A percentile compares a stretch with the other conserved stretches of the same genome.
These are phyloP conservation scores for Neonectria ditissima DNA, from an alignment of 2,329 filamentous ascomycete genomes.

Conservation along the genomic window DNA sequence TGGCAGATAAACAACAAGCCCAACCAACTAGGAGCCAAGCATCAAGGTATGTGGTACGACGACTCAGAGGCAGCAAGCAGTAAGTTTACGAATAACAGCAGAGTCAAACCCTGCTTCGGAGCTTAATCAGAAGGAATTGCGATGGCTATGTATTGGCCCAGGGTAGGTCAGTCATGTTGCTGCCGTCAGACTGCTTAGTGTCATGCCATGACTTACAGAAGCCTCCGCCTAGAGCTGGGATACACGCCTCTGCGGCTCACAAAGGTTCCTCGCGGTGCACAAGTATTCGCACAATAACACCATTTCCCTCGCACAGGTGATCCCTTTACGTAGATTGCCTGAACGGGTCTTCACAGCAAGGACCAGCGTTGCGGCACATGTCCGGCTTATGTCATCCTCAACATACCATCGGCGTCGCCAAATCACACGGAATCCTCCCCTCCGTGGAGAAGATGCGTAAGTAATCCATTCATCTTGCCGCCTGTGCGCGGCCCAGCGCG, in stretches of 20 bases:
- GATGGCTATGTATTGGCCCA: neutral
- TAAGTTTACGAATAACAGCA: neutral
- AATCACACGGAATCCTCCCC: neutral
- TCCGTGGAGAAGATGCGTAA: neutral
- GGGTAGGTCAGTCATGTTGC: neutral
- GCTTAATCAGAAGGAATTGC: neutral
- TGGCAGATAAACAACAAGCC: constrained; percentile 13
- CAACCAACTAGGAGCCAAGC: neutral
- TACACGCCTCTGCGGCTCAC: neutral
- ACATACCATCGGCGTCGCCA: neutral
- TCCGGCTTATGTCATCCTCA: neutral
- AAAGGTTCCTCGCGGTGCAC: neutral
- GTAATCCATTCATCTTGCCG: neutral
- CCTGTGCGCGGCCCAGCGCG: constrained; percentile 14
- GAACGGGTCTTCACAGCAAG: neutral
- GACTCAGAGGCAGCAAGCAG: neutral
- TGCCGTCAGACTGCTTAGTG: neutral
- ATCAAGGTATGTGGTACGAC: no score
- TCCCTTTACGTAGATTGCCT: neutral
- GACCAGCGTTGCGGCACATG: neutral
- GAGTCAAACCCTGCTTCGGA: neutral
- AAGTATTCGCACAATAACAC: neutral
- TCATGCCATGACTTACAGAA: neutral
- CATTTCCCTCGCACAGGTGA: neutral
- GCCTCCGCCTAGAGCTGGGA: neutral